phyloP scores from a whole-genome alignment of 768 basidiomycete species.

The Termitomyces sp. region DNA sequence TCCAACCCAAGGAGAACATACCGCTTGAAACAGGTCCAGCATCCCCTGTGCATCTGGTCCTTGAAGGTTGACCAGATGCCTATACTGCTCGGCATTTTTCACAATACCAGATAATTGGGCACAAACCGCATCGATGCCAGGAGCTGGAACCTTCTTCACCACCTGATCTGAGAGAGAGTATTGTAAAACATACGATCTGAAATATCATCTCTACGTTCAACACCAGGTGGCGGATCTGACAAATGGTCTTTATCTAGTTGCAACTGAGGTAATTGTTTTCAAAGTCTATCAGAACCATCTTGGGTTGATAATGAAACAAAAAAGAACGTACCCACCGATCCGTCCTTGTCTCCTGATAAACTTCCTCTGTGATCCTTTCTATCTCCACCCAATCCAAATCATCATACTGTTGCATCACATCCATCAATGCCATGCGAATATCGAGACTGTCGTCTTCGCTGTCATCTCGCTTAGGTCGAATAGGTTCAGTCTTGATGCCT shows the following conservation, averaged over 20 bases:
- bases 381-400: constrained; percentile 69
- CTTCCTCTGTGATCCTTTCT: constrained; percentile 63
- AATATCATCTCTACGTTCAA: too few species aligned
- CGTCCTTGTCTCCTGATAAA: constrained; percentile 61
- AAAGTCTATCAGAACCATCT: constrained; percentile 2
- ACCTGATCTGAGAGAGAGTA: too few species aligned
- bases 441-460: constrained; percentile 54
- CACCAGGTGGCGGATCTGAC: too few species aligned
- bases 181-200: too few species aligned
- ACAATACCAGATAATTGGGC: background rate
- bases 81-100: too few species aligned
- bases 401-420: constrained; percentile 70
- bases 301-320: background rate
- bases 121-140: background rate
- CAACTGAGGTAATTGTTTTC: constrained; percentile 31
- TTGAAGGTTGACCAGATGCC: background rate
- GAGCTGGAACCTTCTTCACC: background rate
- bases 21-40: background rate
- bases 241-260: constrained; percentile 30
- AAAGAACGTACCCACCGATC: constrained; percentile 54
- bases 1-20: too few species aligned
- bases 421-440: constrained; percentile 43
- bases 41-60: background rate
- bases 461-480: constrained; percentile 47
- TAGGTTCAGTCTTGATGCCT: constrained; percentile 50